Base-by-base conservation (phyloP, 208 protist genomes). In the Leishmania aethiopica region DNA sequence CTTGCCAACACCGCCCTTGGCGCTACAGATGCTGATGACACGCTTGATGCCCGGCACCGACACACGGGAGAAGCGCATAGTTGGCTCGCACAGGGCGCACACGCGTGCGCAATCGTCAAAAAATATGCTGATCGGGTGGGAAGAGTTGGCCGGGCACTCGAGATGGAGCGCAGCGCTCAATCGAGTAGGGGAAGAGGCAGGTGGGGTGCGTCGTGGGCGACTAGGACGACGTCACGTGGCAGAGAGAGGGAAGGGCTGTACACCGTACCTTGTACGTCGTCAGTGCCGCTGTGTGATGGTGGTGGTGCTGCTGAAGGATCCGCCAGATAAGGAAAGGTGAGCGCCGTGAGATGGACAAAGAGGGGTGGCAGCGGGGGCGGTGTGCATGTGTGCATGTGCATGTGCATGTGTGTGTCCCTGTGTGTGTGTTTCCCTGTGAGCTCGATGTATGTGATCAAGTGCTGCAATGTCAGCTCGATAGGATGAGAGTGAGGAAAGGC, bases 1-100 rank as follows among this genome's bases (percentile, higher is more conserved):
- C 86, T 99, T 99, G 8, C 97, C 97, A 59, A 99, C 97, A n/a
- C 97, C 97, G 60, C 97, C 97, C 84, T 99, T 99, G 64, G 93
- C 95, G 74, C 94, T 98, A 49, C 93, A 96, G 32, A 98, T 78
- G 37, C 94, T 96, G 77, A 98, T 88, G 45, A 98, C 91, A 62
- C 95, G 83, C 81, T 93, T 91, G 5, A 96, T 75, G 55, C 95
- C 95, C 3, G 93, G 93, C 73, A 98, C 92, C 1, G 81, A 85
- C 4, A 97, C 92, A 70, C 94, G 90, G 11, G 91, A 95, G 73
- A 97, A 97, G 78, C 86, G 82, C 86, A 89, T 89, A 3, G 22
- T 42, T 82, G 32, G 28, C 42, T 32, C 66, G 66, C 37, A 71
- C 32, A 45, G 11, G 28, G 15, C 22, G n/a, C 42, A 73, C 69